Percentiles rank a stretch among this genome's conserved stretches.
These are phyloP conservation scores for Primulina eburnea DNA, from an alignment of 257 asterid species.

Conservation along the genomic window DNA sequence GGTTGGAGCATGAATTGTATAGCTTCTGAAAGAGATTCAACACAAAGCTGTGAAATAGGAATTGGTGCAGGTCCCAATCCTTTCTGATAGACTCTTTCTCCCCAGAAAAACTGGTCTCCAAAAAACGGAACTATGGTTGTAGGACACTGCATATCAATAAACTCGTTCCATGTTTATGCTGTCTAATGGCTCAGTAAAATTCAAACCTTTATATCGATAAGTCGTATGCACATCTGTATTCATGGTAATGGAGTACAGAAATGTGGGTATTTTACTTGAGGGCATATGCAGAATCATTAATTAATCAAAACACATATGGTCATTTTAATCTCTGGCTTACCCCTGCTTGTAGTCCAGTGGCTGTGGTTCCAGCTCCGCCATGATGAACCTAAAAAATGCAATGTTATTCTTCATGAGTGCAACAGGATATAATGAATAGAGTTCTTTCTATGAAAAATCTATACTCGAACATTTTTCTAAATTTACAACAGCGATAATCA, in stretches of 20 bases:
- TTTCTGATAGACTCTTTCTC: slow-evolving; percentile 68
- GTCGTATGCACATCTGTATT: background rate
- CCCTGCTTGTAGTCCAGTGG: slow-evolving; percentile 94
- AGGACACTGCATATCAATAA: slow-evolving; percentile 71
- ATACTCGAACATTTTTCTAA: background rate
- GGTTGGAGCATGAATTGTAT: slow-evolving; percentile 90
- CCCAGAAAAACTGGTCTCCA: slow-evolving; percentile 99
- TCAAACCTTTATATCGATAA: background rate
- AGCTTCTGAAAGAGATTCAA: slow-evolving; percentile 82
- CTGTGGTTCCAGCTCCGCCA: slow-evolving; percentile 82
- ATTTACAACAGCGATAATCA: background rate
- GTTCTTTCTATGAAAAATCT: background rate
- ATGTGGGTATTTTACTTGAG: background rate
- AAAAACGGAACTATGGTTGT: slow-evolving; percentile 94
- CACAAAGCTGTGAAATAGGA: slow-evolving; percentile 74
- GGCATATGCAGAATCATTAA: background rate
- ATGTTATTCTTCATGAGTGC: slow-evolving; percentile 8
- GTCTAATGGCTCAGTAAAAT: background rate
- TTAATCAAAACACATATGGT: background rate
- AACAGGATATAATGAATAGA: slow-evolving; percentile 9
- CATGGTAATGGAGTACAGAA: background rate
- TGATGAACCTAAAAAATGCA: slow-evolving; percentile 48
- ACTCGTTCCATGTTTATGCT: background rate
- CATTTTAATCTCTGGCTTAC: slow-evolving; percentile 32
- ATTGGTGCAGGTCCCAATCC: slow-evolving; percentile 89